Base-by-base conservation (phyloP, 202 grass and related monocot genomes). In the Brachypodium distachyon region DNA sequence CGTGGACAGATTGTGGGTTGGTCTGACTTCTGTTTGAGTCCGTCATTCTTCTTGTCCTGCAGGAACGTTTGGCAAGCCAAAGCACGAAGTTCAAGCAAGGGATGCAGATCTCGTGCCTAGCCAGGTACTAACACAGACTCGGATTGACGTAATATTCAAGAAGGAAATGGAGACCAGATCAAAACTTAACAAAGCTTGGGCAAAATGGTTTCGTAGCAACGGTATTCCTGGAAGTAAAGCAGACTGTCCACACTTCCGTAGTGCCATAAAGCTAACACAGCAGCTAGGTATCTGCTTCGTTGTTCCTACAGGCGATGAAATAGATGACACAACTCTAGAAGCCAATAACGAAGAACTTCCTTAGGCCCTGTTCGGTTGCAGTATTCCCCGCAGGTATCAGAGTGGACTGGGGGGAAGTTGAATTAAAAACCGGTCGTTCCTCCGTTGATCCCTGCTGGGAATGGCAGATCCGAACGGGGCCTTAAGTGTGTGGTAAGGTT, bases 101-200 rank as follows among this genome's bases (percentile, higher is more conserved):
- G 6, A 77, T 63, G 42, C 26, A 37, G 42, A 62, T 49, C 28
- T 6, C 36, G 42, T 22, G 28, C n/a, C 41, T 14, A 47, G 18
- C 40, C 5, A 27, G 55, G 28, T 14, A 6, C 26, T 58, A 23
- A 61, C 3, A 44, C 25, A 76, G 44, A 47, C 55, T 48, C 55
- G 29, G 48, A 48, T 61, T 6, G 27, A 61, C 3, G 61, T 66
- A 12, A 42, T 66, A 66, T 66, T 66, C 61, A 66, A 66, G 12
- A 40, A 65, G 21, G 61, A 42, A 37, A 26, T 14, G 6, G 21
- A 42, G 61, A 66, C 12, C 12, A 61, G 54, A 36, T 58, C 62
- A 57, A 33, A 69, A 34, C 25, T 79, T 19, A 52, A 36, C 39
- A 67, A 79, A 79, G 76, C 62, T 1, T 79, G 76, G 62, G 73